These are phyloP conservation scores for Saturnispora serradocipensis DNA, from an alignment of 805 yeast genomes.

Conservation along the genomic window DNA sequence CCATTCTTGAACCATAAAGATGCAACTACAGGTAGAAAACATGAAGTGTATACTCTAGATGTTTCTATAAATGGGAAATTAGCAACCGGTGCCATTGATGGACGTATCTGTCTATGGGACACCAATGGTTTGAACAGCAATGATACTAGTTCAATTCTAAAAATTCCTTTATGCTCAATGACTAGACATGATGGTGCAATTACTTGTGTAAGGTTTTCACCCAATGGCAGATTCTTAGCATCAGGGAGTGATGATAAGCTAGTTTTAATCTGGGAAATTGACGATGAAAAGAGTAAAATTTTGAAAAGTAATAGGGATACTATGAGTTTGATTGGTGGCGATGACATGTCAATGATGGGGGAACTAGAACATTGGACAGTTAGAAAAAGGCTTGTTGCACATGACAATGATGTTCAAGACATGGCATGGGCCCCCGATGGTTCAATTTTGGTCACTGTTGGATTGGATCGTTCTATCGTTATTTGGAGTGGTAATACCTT, in stretches of 20 bases:
- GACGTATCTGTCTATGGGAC: constrained; percentile 82
- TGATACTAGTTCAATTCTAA: constrained; percentile 18
- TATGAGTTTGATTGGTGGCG: neutral
- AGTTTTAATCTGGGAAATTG: constrained; percentile 86
- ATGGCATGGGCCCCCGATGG: constrained; percentile 98
- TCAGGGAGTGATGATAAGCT: constrained; percentile 95
- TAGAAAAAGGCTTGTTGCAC: constrained; percentile 85
- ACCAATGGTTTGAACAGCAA: constrained; percentile 18
- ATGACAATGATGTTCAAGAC: constrained; percentile 96
- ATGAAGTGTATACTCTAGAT: constrained; percentile 78
- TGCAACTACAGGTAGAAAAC: constrained; percentile 38
- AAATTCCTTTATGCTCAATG: constrained; percentile 74
- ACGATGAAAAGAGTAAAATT: constrained; percentile 52
- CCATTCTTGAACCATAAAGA: constrained; percentile 31
- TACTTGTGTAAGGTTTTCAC: constrained; percentile 86
- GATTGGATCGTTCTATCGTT: constrained; percentile 84
- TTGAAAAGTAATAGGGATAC: constrained; percentile 21
- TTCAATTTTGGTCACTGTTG: constrained; percentile 82
- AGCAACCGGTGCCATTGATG: constrained; percentile 93
- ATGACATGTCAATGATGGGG: constrained; percentile 32
- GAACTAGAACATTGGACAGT: constrained; percentile 94
- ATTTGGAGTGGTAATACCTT: constrained; percentile 92
- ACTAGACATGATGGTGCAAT: constrained; percentile 96
- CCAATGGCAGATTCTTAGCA: constrained; percentile 84
- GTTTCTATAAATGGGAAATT: constrained; percentile 79